These are phyloP conservation scores for Exophiala sp. DNA, from an alignment of 2,329 filamentous ascomycete genomes.

Conservation along the genomic window DNA sequence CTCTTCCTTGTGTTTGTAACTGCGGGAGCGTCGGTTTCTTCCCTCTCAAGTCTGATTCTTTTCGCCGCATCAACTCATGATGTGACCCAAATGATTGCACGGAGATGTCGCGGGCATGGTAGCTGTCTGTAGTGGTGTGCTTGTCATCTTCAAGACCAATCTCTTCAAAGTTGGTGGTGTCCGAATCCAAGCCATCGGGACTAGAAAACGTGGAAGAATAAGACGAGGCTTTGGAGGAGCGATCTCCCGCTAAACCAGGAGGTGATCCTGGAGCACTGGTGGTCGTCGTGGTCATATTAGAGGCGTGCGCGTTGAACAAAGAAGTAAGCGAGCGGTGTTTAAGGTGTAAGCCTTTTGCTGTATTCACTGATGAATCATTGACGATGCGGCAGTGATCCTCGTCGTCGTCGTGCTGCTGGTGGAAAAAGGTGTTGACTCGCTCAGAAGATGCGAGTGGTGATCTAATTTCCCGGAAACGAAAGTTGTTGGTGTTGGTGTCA, in stretches of 20 bases:
- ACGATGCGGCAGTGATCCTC: too few species aligned
- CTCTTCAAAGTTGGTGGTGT: slow-evolving; percentile 84
- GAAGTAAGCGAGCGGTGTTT: slow-evolving; percentile 16
- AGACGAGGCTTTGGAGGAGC: slow-evolving; percentile 86
- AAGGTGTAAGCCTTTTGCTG: slow-evolving; percentile 12
- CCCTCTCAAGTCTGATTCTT: slow-evolving; percentile 6
- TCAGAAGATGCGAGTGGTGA: slow-evolving; percentile 12
- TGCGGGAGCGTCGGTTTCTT: slow-evolving; percentile 15
- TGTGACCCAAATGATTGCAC: slow-evolving; percentile 29
- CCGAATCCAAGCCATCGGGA: slow-evolving; percentile 50
- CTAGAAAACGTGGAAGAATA: slow-evolving; percentile 74
- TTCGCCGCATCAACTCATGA: slow-evolving; percentile 27
- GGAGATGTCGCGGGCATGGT: slow-evolving; percentile 20
- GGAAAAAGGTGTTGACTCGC: slow-evolving; percentile 10
- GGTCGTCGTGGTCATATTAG: slow-evolving; percentile 40
- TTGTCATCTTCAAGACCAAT: slow-evolving; percentile 75
- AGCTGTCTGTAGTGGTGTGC: slow-evolving; percentile 30
- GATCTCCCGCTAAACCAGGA: slow-evolving; percentile 73
- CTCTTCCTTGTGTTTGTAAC: slow-evolving; percentile 14
- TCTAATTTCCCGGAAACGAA: slow-evolving; percentile 19
- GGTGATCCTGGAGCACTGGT: slow-evolving; percentile 58
- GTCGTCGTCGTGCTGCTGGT: slow-evolving; percentile 9
- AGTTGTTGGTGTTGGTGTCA: slow-evolving; percentile 12
- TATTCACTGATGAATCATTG: slow-evolving; percentile 17
- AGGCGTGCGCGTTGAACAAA: slow-evolving; percentile 15